phyloP scores from a whole-genome alignment of 2,329 filamentous ascomycete genomes.

The Pyrenophora graminea region DNA sequence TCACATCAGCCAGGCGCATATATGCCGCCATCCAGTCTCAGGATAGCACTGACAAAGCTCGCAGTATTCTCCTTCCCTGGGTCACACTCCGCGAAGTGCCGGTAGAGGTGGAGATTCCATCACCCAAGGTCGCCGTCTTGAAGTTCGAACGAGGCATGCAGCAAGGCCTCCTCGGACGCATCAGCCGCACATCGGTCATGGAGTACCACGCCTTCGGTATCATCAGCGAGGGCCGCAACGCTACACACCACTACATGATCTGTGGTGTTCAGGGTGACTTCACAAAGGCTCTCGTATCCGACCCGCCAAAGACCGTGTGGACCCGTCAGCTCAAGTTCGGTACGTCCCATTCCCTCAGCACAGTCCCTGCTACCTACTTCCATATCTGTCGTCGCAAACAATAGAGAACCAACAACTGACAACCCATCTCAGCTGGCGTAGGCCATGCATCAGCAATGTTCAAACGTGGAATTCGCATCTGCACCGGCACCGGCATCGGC shows the following conservation, averaged over 20 bases:
- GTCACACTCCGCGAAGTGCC: constrained; percentile 42
- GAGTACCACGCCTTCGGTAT: constrained; percentile 46
- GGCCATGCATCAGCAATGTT: constrained; percentile 45
- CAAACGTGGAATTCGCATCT: constrained; percentile 42
- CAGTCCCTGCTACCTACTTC: too few relatives aligned
- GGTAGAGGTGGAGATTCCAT: constrained; percentile 42
- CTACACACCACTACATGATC: constrained; percentile 42
- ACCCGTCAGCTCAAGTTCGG: constrained; percentile 44
- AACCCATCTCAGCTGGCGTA: constrained; percentile 30
- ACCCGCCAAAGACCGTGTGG: constrained; percentile 42
- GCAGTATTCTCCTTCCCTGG: constrained; percentile 41
- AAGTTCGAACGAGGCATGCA: constrained; percentile 44
- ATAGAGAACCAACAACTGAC: constrained; percentile 15
- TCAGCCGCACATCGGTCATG: constrained; percentile 45
- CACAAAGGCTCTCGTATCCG: constrained; percentile 37
- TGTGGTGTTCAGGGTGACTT: constrained; percentile 47
- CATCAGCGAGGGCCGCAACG: constrained; percentile 41
- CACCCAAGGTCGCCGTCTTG: constrained; percentile 43
- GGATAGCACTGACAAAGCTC: neutral
- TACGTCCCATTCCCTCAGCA: constrained; percentile 15
- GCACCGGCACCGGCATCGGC: constrained; percentile 44
- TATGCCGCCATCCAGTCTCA: neutral
- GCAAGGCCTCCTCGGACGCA: constrained; percentile 41
- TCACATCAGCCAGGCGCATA: too few relatives aligned
- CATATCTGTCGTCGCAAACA: too few relatives aligned